A percentile compares a stretch with the other conserved stretches of the same genome.
Evolutionary conservation across 176 grass and related monocot genomes (phyloP).

Genomic region (Paspalum notatum): DNA sequence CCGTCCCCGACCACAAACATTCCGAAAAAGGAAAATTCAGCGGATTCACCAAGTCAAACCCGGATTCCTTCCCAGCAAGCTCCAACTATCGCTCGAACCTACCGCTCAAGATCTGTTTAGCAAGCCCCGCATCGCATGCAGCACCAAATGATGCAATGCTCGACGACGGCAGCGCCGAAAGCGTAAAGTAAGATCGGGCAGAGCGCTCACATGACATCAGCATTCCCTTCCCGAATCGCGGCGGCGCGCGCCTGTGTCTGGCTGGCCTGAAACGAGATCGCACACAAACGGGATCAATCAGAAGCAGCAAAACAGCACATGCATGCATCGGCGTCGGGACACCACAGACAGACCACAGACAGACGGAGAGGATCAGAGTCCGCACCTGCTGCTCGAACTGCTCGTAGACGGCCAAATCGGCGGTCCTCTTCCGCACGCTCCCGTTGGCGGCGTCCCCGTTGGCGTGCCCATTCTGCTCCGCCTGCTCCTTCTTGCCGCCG

Average conservation of each 20-base stretch:
- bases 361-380: not conserved
- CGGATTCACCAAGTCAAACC: conserved; percentile 10
- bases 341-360: too few relatives aligned
- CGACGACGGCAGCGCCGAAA: not conserved
- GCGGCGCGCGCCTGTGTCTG: conserved; percentile 42
- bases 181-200: not conserved
- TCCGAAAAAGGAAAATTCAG: not conserved
- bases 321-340: not conserved
- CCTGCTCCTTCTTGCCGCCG: conserved; percentile 58
- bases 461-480: conserved; percentile 39
- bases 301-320: not conserved
- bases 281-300: conserved; percentile 5
- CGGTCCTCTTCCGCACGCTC: conserved; percentile 57
- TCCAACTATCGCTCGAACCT: not conserved
- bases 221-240: conserved; percentile 56
- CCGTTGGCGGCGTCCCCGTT: conserved; percentile 47
- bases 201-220: conserved; percentile 62
- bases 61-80: not conserved
- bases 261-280: conserved; percentile 50
- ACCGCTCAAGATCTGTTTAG: conserved; percentile 20
- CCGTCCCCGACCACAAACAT: not conserved
- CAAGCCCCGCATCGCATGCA: conserved; percentile 17
- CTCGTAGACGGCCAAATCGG: conserved; percentile 87
- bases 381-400: conserved; percentile 90
- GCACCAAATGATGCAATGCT: not conserved